A percentile compares a stretch with the other conserved stretches of the same genome.
Conservation (phyloP, 306 rosid species). For the Acacia crassicarpa region DNA sequence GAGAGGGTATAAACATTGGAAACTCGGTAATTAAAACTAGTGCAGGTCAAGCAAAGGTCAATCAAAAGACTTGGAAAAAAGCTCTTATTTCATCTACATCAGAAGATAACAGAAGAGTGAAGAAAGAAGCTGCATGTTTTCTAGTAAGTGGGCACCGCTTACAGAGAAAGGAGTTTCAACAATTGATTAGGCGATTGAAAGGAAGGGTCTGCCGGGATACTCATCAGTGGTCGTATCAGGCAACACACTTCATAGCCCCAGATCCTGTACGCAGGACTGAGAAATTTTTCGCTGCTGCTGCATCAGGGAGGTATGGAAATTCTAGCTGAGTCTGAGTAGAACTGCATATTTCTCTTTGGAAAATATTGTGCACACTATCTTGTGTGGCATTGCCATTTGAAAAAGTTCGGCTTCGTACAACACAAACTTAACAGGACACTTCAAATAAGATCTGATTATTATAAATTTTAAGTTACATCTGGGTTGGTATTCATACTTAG, state of each 20-base stretch:
- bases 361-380: background rate
- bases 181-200: slow-evolving; percentile 66
- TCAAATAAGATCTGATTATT: background rate
- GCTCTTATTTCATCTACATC: slow-evolving; percentile 23
- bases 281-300: slow-evolving; percentile 92
- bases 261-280: slow-evolving; percentile 85
- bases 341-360: background rate
- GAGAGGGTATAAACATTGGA: slow-evolving; percentile 34
- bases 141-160: slow-evolving; percentile 75
- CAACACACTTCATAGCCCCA: slow-evolving; percentile 82
- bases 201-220: slow-evolving; percentile 86
- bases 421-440: background rate
- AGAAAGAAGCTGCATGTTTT: slow-evolving; percentile 58
- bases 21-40: slow-evolving; percentile 37
- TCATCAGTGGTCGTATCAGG: slow-evolving; percentile 97
- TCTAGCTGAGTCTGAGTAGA: background rate
- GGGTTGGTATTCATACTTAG: background rate
- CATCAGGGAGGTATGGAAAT: slow-evolving; percentile 80
- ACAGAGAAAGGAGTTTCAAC: slow-evolving; percentile 80
- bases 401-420: background rate
- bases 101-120: slow-evolving; percentile 35
- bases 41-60: slow-evolving; percentile 30
- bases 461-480: background rate
- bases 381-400: background rate
- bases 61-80: slow-evolving; percentile 27